phyloP scores from a whole-genome alignment of 2,329 filamentous ascomycete species.

The Herpotrichia juniperi region DNA sequence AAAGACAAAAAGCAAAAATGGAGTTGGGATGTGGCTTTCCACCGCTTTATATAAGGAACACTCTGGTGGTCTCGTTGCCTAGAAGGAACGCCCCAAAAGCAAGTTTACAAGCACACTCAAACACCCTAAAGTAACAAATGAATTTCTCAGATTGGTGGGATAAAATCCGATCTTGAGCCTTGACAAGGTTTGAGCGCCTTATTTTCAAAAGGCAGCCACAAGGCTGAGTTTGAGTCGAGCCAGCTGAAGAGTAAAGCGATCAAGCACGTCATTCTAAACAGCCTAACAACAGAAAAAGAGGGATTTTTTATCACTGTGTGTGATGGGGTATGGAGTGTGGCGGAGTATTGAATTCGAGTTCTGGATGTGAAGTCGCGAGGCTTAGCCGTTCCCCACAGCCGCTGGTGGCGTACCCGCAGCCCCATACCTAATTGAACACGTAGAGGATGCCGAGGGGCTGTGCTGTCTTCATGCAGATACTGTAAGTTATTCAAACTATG shows the following conservation, averaged over 20 bases:
- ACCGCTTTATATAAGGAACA: too few relatives aligned
- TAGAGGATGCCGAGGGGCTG: neutral
- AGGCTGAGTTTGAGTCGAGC: neutral
- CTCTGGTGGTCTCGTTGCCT: too few relatives aligned
- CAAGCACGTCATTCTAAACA: neutral
- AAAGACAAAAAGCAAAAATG: too few relatives aligned
- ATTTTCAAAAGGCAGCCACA: neutral
- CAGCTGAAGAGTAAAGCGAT: neutral
- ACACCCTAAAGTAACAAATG: too few relatives aligned
- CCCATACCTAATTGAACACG: neutral
- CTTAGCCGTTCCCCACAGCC: neutral
- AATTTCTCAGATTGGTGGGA: too few relatives aligned
- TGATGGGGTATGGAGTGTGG: neutral
- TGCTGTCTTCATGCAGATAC: too few relatives aligned
- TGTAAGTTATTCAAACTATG: too few relatives aligned
- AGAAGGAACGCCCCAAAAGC: too few relatives aligned
- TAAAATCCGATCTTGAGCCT: too few relatives aligned
- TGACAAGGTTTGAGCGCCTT: neutral
- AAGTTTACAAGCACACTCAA: too few relatives aligned
- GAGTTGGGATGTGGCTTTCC: too few relatives aligned
- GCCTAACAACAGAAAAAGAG: neutral
- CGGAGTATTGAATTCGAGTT: neutral
- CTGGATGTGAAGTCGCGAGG: neutral
- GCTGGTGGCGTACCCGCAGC: neutral
- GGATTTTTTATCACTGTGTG: neutral